Base-by-base conservation (phyloP, 2,329 filamentous ascomycete genomes). In the Diaporthe nobilis region DNA sequence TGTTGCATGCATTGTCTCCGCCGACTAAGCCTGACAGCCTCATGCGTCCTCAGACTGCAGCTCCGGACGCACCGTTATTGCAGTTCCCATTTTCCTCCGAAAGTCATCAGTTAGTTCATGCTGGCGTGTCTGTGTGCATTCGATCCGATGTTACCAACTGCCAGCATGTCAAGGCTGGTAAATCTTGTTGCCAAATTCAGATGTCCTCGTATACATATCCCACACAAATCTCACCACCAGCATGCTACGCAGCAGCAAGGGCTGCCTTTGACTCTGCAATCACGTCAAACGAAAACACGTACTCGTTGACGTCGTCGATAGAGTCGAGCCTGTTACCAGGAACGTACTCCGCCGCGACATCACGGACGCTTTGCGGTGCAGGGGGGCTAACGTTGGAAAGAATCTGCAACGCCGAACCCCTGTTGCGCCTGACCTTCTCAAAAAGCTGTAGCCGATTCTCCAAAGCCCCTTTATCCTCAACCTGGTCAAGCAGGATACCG, bases 211-310 rank as follows among this genome's bases (percentile, higher is more conserved):
- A 34, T 0, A 34, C 25, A 22, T n/a, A 12, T 28, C 47, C 47
- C 44, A 37, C 4, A 22, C 37, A 44, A 15, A 28, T 5, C 1
- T 39, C 8, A 4, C 20, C 2, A 44, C 3, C 1, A 31, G 6
- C 1, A 22, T 17, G 5, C 37, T 71, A 71, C 17, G 42, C 31
- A 61, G 70, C 55, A 1, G 44, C 55, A 22, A 72, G 70, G 1
- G 55, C 70, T 39, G 70, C 70, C 44, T 61, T 72, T 13, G 70
- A 51, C 9, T 72, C 70, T 22, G 57, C 70, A 28, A 72, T 61
- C 17, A 61, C 70, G 31, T 72, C 70, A 17, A 72, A 72, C 31
- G 70, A 61, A 31, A 72, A 72, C 3, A 72, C 55, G 15, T 72
- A 72, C 1, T 72, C 55, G 42, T 72, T 72, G 22, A 72, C 37